phyloP scores from a whole-genome alignment of 2,329 filamentous ascomycete species.

The Aspergillus tubingensis region DNA sequence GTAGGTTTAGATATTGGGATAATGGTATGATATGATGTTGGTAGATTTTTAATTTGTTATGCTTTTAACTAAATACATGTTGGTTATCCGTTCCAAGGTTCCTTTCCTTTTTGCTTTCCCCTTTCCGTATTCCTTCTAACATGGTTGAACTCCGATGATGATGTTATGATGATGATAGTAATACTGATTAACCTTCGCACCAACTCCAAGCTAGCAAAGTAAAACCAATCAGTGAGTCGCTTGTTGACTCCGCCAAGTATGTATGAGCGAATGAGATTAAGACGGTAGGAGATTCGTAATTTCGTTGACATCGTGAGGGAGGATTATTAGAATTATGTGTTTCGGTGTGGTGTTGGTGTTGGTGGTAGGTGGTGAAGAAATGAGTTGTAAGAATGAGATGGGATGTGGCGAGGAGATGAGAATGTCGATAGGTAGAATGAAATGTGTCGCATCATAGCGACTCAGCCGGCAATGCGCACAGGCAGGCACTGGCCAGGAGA shows the following conservation, averaged over 20 bases:
- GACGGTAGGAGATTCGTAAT: slow-evolving; percentile 6
- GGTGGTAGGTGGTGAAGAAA: not conserved
- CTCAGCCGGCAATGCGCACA: slow-evolving; percentile 23
- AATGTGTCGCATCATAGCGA: not conserved
- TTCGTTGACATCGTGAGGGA: slow-evolving; percentile 5
- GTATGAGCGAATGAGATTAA: slow-evolving; percentile 5
- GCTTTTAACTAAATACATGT: slow-evolving; percentile 1
- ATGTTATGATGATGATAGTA: not conserved
- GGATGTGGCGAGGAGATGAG: not conserved
- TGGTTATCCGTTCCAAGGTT: not conserved
- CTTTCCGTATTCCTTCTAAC: not conserved
- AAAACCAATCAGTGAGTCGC: slow-evolving; percentile 2
- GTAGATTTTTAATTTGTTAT: not conserved
- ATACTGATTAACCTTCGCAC: slow-evolving; percentile 3
- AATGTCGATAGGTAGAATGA: not conserved
- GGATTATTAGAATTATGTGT: slow-evolving; percentile 7
- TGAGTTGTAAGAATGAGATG: not conserved
- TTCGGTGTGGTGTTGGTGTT: not conserved
- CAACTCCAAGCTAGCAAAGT: slow-evolving; percentile 5
- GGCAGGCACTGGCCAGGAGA: slow-evolving; percentile 23
- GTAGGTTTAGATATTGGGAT: no score
- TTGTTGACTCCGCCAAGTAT: slow-evolving; percentile 4
- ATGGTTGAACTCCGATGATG: slow-evolving; percentile 1
- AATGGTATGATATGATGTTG: not conserved
- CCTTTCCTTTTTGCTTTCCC: not conserved